Evolutionary conservation across 2,329 filamentous ascomycete genomes (phyloP), one percentile per base, ranked within the genome.

Genomic region (Cryphonectria parasitica): DNA sequence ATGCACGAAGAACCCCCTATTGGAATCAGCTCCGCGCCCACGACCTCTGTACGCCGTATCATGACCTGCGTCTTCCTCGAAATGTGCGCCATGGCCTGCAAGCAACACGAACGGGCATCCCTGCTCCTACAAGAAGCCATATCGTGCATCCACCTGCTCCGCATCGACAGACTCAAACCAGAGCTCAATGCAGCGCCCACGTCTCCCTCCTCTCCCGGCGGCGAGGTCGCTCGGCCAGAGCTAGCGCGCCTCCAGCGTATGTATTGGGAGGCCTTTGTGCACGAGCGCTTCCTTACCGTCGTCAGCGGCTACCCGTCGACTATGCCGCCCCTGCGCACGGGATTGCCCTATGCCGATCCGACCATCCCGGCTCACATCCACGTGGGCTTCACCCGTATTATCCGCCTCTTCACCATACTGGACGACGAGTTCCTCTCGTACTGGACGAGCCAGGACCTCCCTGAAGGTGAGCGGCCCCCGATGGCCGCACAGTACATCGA

Each of bases 231-330:
- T 19, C 34, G 13, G 25, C 49, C 68, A 4, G 68, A 68, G 45
- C 43, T 66, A 7, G 80, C 82, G 34, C 78, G 80, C 64, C 76
- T 83, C 64, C 84, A 87, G 72, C 80, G 86, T 3, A 76, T 87
- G 0, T 88, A 88, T 75, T 88, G 86, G 86, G 82, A 87, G 72
- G 82, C 82, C 17, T 88, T 85, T 73, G 85, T 88, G 43, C 86
- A 88, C 71, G 87, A 88, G 75, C 83, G 87, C 22, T 88, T 88
- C 74, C 75, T 86, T n/a, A 83, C 84, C 45, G 83, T 88, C 36
- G 78, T 85, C 4, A 82, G 86, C 54, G 85, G 85, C 60, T 83
- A 83, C 6, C 80, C 81, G 1, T 79, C 79, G 39, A 75, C 78
- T 22, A 75, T 83, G 71, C 74, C 74, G 11, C 78, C 80, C 0